phyloP scores from a whole-genome alignment of 768 basidiomycete genomes.

The Udeniomyces megalosporus region DNA sequence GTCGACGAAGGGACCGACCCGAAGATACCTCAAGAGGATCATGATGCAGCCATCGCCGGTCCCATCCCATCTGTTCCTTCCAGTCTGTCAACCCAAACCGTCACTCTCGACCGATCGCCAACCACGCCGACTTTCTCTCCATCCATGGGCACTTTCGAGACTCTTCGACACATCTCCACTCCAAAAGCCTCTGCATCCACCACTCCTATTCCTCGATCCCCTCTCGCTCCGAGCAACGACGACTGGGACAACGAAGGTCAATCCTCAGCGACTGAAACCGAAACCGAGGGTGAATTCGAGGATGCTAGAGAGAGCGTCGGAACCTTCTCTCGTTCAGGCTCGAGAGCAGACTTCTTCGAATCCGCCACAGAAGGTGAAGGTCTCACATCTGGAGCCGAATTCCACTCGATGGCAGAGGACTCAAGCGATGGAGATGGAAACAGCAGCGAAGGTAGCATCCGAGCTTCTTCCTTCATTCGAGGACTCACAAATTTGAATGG shows the following conservation, averaged over 20 bases:
- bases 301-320: slow-evolving; percentile 55
- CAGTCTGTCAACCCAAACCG: neutral
- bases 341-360: slow-evolving; percentile 32
- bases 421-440: slow-evolving; percentile 26
- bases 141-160: neutral
- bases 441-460: slow-evolving; percentile 7
- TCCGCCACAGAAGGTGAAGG: neutral
- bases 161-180: neutral
- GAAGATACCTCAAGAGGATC: neutral
- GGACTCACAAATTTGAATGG: neutral
- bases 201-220: neutral
- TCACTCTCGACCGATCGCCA: neutral
- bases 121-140: neutral
- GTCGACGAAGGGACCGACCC: slow-evolving; percentile 1
- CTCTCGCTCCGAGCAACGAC: slow-evolving; percentile 26
- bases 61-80: slow-evolving; percentile 22
- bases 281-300: slow-evolving; percentile 48
- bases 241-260: too few species aligned
- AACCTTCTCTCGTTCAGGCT: slow-evolving; percentile 49
- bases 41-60: slow-evolving; percentile 10
- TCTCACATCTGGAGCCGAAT: slow-evolving; percentile 23
- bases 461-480: slow-evolving; percentile 1
- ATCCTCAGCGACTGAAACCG: slow-evolving; percentile 44
- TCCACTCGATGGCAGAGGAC: slow-evolving; percentile 25
- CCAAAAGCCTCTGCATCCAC: neutral